Evolutionary conservation across 495 filamentous ascomycete species (phyloP).

Genomic region (Trypethelium eluteriae): DNA sequence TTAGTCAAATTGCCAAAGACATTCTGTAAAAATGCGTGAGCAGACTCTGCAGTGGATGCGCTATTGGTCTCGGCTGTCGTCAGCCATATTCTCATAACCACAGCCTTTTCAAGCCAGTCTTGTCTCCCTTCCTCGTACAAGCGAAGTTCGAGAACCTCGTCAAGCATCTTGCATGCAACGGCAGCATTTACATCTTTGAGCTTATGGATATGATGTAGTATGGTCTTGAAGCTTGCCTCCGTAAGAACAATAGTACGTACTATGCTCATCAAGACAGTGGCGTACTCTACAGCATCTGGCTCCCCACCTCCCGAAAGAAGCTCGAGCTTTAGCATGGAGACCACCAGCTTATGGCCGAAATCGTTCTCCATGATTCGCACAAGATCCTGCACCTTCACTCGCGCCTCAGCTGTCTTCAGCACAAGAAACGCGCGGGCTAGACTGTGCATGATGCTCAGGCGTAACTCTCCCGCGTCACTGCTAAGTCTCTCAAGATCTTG

Average conservation of each 20-base stretch:
- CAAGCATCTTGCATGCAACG: slow-evolving; percentile 48
- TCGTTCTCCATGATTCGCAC: slow-evolving; percentile 54
- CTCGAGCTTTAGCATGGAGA: slow-evolving; percentile 65
- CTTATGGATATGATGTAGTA: slow-evolving; percentile 63
- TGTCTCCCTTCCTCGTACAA: slow-evolving; percentile 38
- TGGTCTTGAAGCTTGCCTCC: slow-evolving; percentile 55
- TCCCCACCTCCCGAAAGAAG: slow-evolving; percentile 40
- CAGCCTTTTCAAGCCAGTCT: slow-evolving; percentile 55
- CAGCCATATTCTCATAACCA: slow-evolving; percentile 58
- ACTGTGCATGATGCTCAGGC: slow-evolving; percentile 47
- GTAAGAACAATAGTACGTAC: slow-evolving; percentile 50
- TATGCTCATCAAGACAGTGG: slow-evolving; percentile 39
- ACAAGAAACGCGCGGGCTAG: slow-evolving; percentile 50
- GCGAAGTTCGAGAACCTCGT: slow-evolving; percentile 50
- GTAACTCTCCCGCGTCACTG: slow-evolving; percentile 53
- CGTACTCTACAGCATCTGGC: slow-evolving; percentile 24
- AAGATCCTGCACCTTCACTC: slow-evolving; percentile 50
- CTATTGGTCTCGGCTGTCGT: slow-evolving; percentile 30
- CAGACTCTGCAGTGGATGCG: slow-evolving; percentile 28
- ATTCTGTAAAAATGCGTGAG: slow-evolving; percentile 35
- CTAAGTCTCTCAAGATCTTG: slow-evolving; percentile 52
- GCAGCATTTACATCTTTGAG: slow-evolving; percentile 42
- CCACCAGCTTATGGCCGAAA: slow-evolving; percentile 53
- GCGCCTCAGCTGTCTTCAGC: slow-evolving; percentile 37
- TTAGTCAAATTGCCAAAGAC: slow-evolving; percentile 33